phyloP scores from a whole-genome alignment of 495 filamentous ascomycete genomes.

The Trichoderma reesei region DNA sequence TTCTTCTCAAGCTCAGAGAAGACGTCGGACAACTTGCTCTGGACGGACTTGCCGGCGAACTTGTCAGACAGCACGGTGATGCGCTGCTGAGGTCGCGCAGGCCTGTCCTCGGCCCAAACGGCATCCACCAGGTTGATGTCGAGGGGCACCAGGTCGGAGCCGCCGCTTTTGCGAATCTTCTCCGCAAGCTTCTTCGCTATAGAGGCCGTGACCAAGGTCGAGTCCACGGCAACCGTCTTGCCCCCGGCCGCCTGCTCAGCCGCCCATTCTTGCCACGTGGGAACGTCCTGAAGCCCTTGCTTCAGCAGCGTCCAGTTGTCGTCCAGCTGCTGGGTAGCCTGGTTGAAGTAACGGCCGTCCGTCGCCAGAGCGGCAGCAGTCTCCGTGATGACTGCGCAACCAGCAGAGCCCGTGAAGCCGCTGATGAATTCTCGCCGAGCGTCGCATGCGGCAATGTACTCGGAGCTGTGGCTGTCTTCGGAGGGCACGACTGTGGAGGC shows the following conservation, averaged over 20 bases:
- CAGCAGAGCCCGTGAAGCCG: slow-evolving; percentile 92
- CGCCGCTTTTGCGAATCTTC: slow-evolving; percentile 80
- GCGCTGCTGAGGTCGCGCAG: slow-evolving; percentile 64
- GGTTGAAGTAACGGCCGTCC: slow-evolving; percentile 97
- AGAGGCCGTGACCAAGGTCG: slow-evolving; percentile 74
- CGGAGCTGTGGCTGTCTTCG: slow-evolving; percentile 94
- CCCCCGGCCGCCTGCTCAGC: slow-evolving; percentile 74
- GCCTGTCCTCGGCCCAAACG: slow-evolving; percentile 71
- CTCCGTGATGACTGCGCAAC: slow-evolving; percentile 78
- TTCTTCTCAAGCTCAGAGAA: slow-evolving; percentile 88
- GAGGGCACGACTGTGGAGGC: slow-evolving; percentile 74
- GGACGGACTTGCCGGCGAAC: slow-evolving; percentile 73
- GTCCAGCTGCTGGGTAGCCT: slow-evolving; percentile 87
- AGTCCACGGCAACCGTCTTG: slow-evolving; percentile 86
- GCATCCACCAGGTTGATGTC: slow-evolving; percentile 76
- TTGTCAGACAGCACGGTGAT: slow-evolving; percentile 59
- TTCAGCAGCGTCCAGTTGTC: slow-evolving; percentile 87
- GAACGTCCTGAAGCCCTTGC: slow-evolving; percentile 84
- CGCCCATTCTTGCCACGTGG: slow-evolving; percentile 97
- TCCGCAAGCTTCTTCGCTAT: slow-evolving; percentile 80
- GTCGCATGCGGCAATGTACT: slow-evolving; percentile 94
- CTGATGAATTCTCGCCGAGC: slow-evolving; percentile 85
- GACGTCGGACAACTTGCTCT: slow-evolving; percentile 77
- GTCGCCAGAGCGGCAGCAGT: slow-evolving; percentile 87
- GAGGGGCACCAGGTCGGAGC: slow-evolving; percentile 60